These are phyloP conservation scores for Apiotrichum laibachii DNA, from an alignment of 1,284 basidiomycete species.

Conservation along the genomic window DNA sequence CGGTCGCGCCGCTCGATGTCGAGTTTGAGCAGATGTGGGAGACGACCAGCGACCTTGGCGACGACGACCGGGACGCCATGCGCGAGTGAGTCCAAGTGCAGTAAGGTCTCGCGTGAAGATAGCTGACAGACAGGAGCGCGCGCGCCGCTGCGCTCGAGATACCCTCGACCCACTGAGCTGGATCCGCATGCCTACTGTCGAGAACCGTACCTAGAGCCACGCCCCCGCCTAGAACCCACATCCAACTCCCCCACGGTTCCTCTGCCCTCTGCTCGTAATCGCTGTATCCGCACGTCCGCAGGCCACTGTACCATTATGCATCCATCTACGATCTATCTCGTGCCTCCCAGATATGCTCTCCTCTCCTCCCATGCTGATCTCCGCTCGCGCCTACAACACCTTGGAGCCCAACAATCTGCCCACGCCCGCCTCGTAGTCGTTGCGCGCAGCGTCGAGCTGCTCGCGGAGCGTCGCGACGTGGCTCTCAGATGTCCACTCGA, in stretches of 20 bases:
- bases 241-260: not conserved
- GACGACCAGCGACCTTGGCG: slow-evolving; percentile 78
- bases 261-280: not conserved
- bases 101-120: no score
- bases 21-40: slow-evolving; percentile 95
- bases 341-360: not conserved
- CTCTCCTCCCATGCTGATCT: not conserved
- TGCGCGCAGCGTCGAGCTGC: not conserved
- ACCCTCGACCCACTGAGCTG: not conserved
- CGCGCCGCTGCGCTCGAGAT: slow-evolving; percentile 5
- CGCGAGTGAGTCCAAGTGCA: slow-evolving; percentile 32
- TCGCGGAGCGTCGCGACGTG: not conserved
- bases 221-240: no score
- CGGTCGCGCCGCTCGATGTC: slow-evolving; percentile 65
- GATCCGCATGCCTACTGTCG: no score
- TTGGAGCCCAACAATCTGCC: not conserved
- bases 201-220: not conserved
- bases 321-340: not conserved
- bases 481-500: not conserved
- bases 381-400: not conserved
- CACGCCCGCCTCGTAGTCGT: not conserved
- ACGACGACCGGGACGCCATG: slow-evolving; percentile 61
- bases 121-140: slow-evolving; percentile 11
- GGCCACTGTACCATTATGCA: slow-evolving; percentile 7
- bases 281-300: no score